These are phyloP conservation scores for Rhodotorula sp. DNA, from an alignment of 1,284 basidiomycete species.

Conservation along the genomic window DNA sequence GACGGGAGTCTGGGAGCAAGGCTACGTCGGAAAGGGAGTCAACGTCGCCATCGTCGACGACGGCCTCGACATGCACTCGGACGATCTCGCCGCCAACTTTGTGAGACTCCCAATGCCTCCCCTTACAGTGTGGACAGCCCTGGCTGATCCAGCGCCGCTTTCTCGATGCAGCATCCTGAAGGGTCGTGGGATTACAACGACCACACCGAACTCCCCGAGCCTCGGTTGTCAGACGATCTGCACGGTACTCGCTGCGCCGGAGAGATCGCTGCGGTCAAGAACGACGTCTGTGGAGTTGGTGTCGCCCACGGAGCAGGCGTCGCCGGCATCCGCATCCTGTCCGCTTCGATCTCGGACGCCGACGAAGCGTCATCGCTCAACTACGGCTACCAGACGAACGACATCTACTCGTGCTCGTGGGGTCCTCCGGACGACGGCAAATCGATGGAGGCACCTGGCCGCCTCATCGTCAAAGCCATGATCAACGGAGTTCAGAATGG, in stretches of 20 bases:
- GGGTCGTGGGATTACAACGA: slow-evolving; percentile 98
- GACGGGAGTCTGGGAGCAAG: slow-evolving; percentile 76
- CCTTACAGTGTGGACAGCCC: background rate
- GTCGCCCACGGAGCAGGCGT: slow-evolving; percentile 90
- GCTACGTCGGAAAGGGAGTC: slow-evolving; percentile 80
- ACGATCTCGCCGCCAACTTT: slow-evolving; percentile 87
- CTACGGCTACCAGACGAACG: slow-evolving; percentile 85
- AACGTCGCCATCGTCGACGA: slow-evolving; percentile 93
- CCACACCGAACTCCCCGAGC: slow-evolving; percentile 81
- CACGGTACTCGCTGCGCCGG: slow-evolving; percentile 98
- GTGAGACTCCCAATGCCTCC: slow-evolving; percentile 57
- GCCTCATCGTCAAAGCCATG: slow-evolving; percentile 90
- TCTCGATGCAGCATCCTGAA: slow-evolving; percentile 65
- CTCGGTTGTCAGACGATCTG: slow-evolving; percentile 85
- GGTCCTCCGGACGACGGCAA: slow-evolving; percentile 94
- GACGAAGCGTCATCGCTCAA: slow-evolving; percentile 97
- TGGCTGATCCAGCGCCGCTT: background rate
- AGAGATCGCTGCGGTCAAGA: slow-evolving; percentile 95
- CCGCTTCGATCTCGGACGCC: slow-evolving; percentile 94
- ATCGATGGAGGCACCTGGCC: slow-evolving; percentile 92
- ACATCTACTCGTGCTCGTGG: slow-evolving; percentile 85
- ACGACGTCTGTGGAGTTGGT: slow-evolving; percentile 91
- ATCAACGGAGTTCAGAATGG: slow-evolving; percentile 93
- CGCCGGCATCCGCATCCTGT: slow-evolving; percentile 91
- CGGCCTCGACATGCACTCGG: slow-evolving; percentile 85